Evolutionary conservation across 176 grass and related monocot genomes (phyloP), one percentile per base, ranked within the genome.

Genomic region (Eragrostis curvula): DNA sequence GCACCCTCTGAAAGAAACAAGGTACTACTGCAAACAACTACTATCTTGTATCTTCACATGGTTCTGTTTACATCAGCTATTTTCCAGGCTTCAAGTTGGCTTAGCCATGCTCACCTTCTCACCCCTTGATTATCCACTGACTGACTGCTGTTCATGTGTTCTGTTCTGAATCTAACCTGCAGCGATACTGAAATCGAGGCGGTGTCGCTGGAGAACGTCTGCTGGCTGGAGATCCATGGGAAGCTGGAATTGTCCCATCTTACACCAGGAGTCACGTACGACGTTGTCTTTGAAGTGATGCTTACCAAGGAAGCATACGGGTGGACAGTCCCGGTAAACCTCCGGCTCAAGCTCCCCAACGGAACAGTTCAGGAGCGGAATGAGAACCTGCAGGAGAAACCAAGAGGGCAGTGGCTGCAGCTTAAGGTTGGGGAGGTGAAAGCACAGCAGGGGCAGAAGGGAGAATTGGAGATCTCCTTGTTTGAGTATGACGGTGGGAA

Each of bases 141-240:
- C 17, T 74, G 28, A 47, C 17, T 45, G 43, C 43, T 10, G 6
- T 45, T 68, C 1, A 2, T 18, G 40, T 21, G 12, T 2, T 47
- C 5, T 63, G 67, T 66, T 24, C 48, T 80, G 32, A 87, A 88
- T 14, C 27, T 72, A 43, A 21, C 9, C 58, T 28, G 58, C 75
- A 83, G 75, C 0, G 80, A 79, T 1, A 15, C 28, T n/a, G 68
- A 85, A 43, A 74, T 89, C 7, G 87, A 93, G 64, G 73, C 66
- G 5, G 87, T 12, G 43, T 81, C 68, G 27, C 84, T 90, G 59
- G 29, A 23, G 68, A 50, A 66, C 3, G 91, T 90, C 12, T 93
- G 91, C 62, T 93, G 91, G 91, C 51, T 93, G 53, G 91, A 93
- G 79, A 56, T 90, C 66, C 66, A 71, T 17, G 91, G 85, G 39